Conservation (phyloP, 2,329 filamentous ascomycete species). For the Talaromyces sp. region DNA sequence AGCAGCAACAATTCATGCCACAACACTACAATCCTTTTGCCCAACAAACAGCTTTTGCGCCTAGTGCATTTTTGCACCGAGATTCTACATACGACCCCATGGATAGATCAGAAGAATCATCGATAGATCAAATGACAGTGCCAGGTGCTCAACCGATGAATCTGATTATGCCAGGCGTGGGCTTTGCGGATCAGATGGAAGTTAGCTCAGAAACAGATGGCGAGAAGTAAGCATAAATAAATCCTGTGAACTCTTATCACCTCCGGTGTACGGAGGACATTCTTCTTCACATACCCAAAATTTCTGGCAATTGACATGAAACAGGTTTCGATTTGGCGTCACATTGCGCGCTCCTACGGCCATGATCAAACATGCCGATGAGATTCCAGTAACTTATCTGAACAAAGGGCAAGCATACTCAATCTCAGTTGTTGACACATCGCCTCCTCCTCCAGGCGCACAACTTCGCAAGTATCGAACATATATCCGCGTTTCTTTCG, state of each 20-base stretch:
- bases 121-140: constrained; percentile 54
- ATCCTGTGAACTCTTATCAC: neutral
- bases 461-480: constrained; percentile 75
- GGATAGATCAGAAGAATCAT: constrained; percentile 64
- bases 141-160: constrained; percentile 55
- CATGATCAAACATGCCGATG: constrained; percentile 80
- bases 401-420: constrained; percentile 97
- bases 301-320: neutral
- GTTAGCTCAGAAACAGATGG: constrained; percentile 30
- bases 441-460: constrained; percentile 55
- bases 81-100: constrained; percentile 76
- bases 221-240: constrained; percentile 52
- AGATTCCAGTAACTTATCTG: constrained; percentile 95
- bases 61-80: constrained; percentile 75
- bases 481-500: constrained; percentile 91
- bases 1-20: constrained; percentile 50
- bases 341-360: constrained; percentile 91
- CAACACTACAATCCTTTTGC: constrained; percentile 67
- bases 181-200: constrained; percentile 28
- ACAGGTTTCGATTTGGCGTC: constrained; percentile 79
- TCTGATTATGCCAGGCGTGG: constrained; percentile 29
- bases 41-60: constrained; percentile 62
- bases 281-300: neutral
- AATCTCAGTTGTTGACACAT: constrained; percentile 75
- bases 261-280: neutral